phyloP scores from a whole-genome alignment of 2,329 filamentous ascomycete genomes.

The Tetracladium maxilliforme region DNA sequence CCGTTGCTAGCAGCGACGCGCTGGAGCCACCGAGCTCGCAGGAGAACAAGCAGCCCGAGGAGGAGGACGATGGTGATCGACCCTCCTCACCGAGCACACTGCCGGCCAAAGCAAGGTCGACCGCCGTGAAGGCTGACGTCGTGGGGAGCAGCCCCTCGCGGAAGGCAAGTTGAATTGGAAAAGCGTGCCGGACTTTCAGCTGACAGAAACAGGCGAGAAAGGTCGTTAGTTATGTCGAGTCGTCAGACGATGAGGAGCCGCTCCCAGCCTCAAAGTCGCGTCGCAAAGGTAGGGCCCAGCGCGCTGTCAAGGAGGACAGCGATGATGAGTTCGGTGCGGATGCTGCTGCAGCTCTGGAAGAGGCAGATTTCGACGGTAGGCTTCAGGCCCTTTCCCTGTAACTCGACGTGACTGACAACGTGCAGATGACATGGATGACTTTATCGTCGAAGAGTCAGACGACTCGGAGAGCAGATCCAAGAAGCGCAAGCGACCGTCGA shows the following conservation, averaged over 20 bases:
- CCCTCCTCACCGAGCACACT: too few relatives aligned
- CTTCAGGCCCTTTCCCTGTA: conserved; percentile 2
- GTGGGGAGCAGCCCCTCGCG: conserved; percentile 61
- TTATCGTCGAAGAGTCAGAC: conserved; percentile 57
- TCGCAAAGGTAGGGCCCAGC: conserved; percentile 27
- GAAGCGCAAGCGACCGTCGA: conserved; percentile 50
- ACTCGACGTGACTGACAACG: conserved; percentile 4
- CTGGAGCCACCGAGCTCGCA: conserved; percentile 53
- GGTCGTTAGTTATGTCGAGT: conserved; percentile 70
- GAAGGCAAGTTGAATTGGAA: conserved; percentile 39
- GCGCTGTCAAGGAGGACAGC: conserved; percentile 53
- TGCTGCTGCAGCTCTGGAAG: conserved; percentile 41
- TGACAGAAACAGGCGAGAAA: conserved; percentile 34
- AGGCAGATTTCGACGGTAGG: conserved; percentile 41
- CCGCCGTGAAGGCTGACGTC: conserved; percentile 23
- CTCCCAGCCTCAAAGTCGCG: conserved; percentile 21
- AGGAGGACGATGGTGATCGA: conserved; percentile 34
- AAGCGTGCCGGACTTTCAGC: neutral
- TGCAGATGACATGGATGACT: conserved; percentile 64
- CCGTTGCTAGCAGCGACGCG: conserved; percentile 69
- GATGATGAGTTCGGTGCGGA: conserved; percentile 51
- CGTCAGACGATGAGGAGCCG: conserved; percentile 53
- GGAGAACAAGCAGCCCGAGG: conserved; percentile 37
- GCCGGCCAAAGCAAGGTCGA: too few relatives aligned
- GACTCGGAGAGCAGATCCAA: conserved; percentile 59